Evolutionary conservation across 2,329 filamentous ascomycete species (phyloP).

Genomic region (Didymellaceae sp.): DNA sequence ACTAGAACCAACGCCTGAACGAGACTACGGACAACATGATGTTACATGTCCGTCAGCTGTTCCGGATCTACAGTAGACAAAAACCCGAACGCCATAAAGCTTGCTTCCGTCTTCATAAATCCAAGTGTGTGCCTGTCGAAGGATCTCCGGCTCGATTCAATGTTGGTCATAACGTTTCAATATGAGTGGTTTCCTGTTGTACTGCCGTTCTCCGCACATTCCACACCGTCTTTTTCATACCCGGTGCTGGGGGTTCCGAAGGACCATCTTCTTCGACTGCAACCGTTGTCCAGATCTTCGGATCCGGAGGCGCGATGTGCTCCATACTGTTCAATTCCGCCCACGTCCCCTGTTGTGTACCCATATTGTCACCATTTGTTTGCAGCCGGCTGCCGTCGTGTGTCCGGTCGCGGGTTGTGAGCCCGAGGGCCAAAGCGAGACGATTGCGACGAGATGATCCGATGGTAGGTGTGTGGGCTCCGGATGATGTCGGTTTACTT

Average conservation of each 20-base stretch:
- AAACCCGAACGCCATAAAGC: too few relatives aligned
- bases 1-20: too few relatives aligned
- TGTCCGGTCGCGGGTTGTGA: slow-evolving; percentile 32
- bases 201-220: slow-evolving; percentile 38
- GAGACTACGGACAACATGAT: too few relatives aligned
- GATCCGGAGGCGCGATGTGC: slow-evolving; percentile 23
- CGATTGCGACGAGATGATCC: slow-evolving; percentile 32
- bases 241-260: slow-evolving; percentile 21
- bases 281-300: slow-evolving; percentile 24
- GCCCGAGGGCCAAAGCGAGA: slow-evolving; percentile 29
- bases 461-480: slow-evolving; percentile 27
- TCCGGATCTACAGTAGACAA: too few relatives aligned
- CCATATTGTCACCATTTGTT: slow-evolving; percentile 13
- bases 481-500: slow-evolving; percentile 25
- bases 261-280: slow-evolving; percentile 18
- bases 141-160: too few relatives aligned
- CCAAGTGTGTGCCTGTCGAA: too few relatives aligned
- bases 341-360: slow-evolving; percentile 23
- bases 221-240: slow-evolving; percentile 42
- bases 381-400: slow-evolving; percentile 34
- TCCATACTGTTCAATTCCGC: slow-evolving; percentile 31
- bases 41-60: too few relatives aligned
- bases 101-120: too few relatives aligned
- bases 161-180: too few relatives aligned
- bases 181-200: not conserved